Evolutionary conservation across 371 early-diverging fungal genomes (phyloP).

Genomic region (Entomophthora muscae): DNA sequence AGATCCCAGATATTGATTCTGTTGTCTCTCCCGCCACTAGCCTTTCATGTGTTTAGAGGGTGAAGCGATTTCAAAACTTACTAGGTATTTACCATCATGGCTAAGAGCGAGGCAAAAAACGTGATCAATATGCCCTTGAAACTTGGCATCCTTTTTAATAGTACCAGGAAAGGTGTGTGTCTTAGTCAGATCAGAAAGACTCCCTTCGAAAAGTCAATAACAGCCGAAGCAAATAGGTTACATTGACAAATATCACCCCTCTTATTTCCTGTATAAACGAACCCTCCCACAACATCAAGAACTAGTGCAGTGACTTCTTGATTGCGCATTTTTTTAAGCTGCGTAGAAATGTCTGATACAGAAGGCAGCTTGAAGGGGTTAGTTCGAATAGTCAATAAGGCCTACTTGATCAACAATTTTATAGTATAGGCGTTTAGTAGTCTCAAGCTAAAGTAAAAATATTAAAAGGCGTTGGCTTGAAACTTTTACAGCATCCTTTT

Average conservation of each 20-base stretch:
- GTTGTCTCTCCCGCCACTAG: constrained; percentile 73
- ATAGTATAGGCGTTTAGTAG: constrained; percentile 28
- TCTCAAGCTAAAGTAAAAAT: constrained; percentile 21
- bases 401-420: constrained; percentile 27
- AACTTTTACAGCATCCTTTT: constrained; percentile 47
- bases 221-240: constrained; percentile 17
- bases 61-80: constrained; percentile 15
- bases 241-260: constrained; percentile 79
- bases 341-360: background rate
- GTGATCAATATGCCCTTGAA: constrained; percentile 64
- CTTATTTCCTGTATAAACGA: constrained; percentile 73
- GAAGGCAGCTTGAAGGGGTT: background rate
- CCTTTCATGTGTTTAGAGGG: constrained; percentile 11
- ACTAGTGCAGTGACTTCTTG: constrained; percentile 63
- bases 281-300: constrained; percentile 39
- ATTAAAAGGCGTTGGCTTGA: background rate
- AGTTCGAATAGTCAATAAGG: background rate
- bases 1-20: constrained; percentile 83
- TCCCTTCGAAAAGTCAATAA: constrained; percentile 21
- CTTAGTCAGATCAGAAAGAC: constrained; percentile 30
- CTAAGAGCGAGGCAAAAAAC: constrained; percentile 65
- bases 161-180: constrained; percentile 49
- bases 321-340: constrained; percentile 34
- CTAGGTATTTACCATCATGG: constrained; percentile 65
- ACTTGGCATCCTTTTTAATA: constrained; percentile 49